These are phyloP conservation scores for Halophytophthora batemanensis DNA, from an alignment of 352 stramenopile species.

Conservation along the genomic window DNA sequence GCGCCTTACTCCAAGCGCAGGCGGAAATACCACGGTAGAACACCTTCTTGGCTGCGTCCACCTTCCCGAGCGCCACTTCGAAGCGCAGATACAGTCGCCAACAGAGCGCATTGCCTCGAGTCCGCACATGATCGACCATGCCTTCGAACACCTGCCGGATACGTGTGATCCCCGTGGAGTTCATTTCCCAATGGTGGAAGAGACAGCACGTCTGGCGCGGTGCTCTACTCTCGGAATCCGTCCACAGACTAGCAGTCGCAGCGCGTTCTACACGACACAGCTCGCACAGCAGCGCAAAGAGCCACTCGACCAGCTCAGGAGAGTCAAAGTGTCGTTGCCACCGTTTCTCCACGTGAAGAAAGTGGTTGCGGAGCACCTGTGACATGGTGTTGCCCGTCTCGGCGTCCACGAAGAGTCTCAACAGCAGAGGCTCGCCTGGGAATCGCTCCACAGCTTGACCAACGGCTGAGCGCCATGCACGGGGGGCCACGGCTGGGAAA, in stretches of 20 bases:
- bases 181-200: slow-evolving; percentile 63
- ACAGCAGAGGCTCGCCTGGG: slow-evolving; percentile 43
- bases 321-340: slow-evolving; percentile 63
- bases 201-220: slow-evolving; percentile 47
- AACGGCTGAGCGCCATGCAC: slow-evolving; percentile 48
- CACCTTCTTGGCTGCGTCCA: slow-evolving; percentile 65
- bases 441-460: slow-evolving; percentile 32
- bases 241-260: slow-evolving; percentile 10
- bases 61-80: slow-evolving; percentile 63
- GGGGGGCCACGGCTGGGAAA: slow-evolving; percentile 43
- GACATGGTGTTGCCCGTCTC: slow-evolving; percentile 72
- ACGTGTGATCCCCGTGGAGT: slow-evolving; percentile 45
- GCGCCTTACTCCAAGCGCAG: slow-evolving; percentile 75
- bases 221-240: slow-evolving; percentile 1
- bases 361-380: slow-evolving; percentile 65
- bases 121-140: slow-evolving; percentile 54
- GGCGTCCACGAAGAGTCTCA: slow-evolving; percentile 72
- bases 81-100: slow-evolving; percentile 82
- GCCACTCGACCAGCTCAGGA: slow-evolving; percentile 60
- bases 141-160: slow-evolving; percentile 63
- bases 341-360: slow-evolving; percentile 35
- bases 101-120: slow-evolving; percentile 46
- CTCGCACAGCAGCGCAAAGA: slow-evolving; percentile 73
- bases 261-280: slow-evolving; percentile 51
- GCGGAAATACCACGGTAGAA: slow-evolving; percentile 70